phyloP scores from a whole-genome alignment of 2,329 filamentous ascomycete species.

The Scleromitrula shiraiana region DNA sequence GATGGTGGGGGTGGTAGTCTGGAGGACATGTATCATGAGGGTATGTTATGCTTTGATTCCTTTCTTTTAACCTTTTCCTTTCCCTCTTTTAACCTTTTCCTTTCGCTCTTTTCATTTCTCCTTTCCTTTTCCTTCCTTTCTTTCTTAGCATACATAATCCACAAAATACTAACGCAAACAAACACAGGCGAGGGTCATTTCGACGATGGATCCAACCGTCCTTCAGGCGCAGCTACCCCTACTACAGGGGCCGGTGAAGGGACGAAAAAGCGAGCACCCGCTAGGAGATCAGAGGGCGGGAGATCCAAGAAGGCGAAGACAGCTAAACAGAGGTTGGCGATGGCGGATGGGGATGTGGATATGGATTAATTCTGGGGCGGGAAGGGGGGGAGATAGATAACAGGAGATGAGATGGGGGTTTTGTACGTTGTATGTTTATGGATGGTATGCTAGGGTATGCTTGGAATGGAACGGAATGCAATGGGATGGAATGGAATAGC shows the following conservation, averaged over 20 bases:
- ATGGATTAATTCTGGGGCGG: not conserved
- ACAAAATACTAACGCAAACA: conserved; percentile 8
- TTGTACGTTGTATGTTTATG: not conserved
- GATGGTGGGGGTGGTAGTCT: conserved; percentile 52
- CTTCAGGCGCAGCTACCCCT: conserved; percentile 79
- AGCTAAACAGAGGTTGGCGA: conserved; percentile 58
- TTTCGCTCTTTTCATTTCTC: too few species aligned
- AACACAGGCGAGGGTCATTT: conserved; percentile 88
- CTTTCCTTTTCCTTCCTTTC: too few species aligned
- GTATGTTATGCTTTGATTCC: conserved; percentile 45
- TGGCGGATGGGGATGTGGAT: conserved; percentile 50
- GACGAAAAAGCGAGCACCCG: conserved; percentile 36
- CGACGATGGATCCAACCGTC: conserved; percentile 74
- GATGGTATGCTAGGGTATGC: not conserved
- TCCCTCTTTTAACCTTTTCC: too few species aligned
- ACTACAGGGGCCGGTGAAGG: conserved; percentile 47
- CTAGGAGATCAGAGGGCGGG: conserved; percentile 41
- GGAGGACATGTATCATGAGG: conserved; percentile 99
- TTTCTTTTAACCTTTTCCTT: conserved; percentile 5
- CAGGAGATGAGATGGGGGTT: too few species aligned
- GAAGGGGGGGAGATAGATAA: not conserved
- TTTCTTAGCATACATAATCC: too few species aligned
- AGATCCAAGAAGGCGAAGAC: conserved; percentile 57
- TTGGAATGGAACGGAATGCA: not conserved
- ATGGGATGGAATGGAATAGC: not conserved